These are phyloP conservation scores for Talaromyces pinophilus DNA, from an alignment of 2,329 filamentous ascomycete genomes.

Conservation along the genomic window DNA sequence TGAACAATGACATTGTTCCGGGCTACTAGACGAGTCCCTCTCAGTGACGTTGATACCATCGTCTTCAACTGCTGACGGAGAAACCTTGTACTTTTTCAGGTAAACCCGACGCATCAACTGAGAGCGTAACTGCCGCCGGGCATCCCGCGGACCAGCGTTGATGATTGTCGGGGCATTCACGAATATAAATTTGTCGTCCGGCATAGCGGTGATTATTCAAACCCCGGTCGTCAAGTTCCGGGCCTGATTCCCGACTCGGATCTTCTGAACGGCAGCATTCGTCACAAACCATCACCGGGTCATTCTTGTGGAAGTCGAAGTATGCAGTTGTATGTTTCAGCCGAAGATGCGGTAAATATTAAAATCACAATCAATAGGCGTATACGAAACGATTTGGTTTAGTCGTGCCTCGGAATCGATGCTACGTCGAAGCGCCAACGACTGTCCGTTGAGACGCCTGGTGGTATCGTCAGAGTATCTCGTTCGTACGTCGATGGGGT, in stretches of 20 bases:
- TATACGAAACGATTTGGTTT: background rate
- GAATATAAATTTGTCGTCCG: slow-evolving; percentile 24
- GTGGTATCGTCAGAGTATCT: background rate
- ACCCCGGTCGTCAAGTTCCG: background rate
- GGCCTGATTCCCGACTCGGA: slow-evolving; percentile 3
- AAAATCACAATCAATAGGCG: background rate
- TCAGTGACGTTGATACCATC: background rate
- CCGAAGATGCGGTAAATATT: background rate
- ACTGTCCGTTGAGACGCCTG: background rate
- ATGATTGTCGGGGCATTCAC: slow-evolving; percentile 24
- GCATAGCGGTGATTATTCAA: background rate
- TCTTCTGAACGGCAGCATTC: background rate
- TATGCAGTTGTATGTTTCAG: background rate
- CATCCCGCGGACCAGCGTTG: slow-evolving; percentile 23
- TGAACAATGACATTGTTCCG: slow-evolving; percentile 11
- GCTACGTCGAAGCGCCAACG: background rate
- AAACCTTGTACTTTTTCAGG: slow-evolving; percentile 19
- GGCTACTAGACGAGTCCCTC: background rate
- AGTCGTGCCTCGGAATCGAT: background rate
- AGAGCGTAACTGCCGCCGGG: slow-evolving; percentile 23
- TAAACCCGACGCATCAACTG: slow-evolving; percentile 25
- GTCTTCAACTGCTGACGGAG: background rate
- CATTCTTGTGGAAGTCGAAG: background rate
- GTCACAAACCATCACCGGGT: background rate
- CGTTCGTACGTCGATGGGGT: background rate